A percentile compares a stretch with the other conserved stretches of the same genome.
These are phyloP conservation scores for Sungouiozyma ichnusensis DNA, from an alignment of 805 yeast genomes.

Conservation along the genomic window DNA sequence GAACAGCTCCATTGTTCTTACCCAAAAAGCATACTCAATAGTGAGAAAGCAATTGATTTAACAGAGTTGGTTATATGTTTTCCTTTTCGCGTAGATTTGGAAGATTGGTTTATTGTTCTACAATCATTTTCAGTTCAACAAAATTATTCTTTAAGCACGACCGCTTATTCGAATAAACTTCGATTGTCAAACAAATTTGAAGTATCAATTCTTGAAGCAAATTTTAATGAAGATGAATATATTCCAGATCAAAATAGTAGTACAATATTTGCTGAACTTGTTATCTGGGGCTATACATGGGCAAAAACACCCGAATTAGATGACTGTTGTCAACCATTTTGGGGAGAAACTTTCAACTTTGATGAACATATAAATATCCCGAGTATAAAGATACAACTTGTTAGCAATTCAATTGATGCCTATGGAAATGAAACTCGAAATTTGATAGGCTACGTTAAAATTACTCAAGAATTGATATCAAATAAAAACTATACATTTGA, in stretches of 20 bases:
- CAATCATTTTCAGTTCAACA: conserved; percentile 54
- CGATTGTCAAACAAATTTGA: conserved; percentile 44
- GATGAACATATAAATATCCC: conserved; percentile 45
- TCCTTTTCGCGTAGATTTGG: conserved; percentile 57
- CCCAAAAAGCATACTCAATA: background rate
- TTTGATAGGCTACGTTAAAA: conserved; percentile 38
- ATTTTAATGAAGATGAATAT: conserved; percentile 28
- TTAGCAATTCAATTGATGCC: conserved; percentile 18
- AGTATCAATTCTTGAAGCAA: conserved; percentile 58
- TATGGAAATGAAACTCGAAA: conserved; percentile 30
- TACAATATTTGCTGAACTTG: conserved; percentile 36
- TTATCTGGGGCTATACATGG: conserved; percentile 66
- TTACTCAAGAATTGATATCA: conserved; percentile 19
- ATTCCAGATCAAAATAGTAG: conserved; percentile 1
- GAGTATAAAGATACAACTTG: conserved; percentile 41
- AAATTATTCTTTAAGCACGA: conserved; percentile 17
- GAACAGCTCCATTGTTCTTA: conserved; percentile 13
- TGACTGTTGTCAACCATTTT: conserved; percentile 48
- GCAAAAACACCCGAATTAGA: conserved; percentile 62
- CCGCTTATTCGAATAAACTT: conserved; percentile 30
- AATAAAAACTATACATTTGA: conserved; percentile 17
- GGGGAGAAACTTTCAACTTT: conserved; percentile 71
- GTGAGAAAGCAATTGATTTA: conserved; percentile 2
- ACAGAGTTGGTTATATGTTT: conserved; percentile 37
- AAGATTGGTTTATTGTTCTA: conserved; percentile 67